Evolutionary conservation across 1,284 basidiomycete genomes (phyloP).

Genomic region (Ganoderma resinaceum): DNA sequence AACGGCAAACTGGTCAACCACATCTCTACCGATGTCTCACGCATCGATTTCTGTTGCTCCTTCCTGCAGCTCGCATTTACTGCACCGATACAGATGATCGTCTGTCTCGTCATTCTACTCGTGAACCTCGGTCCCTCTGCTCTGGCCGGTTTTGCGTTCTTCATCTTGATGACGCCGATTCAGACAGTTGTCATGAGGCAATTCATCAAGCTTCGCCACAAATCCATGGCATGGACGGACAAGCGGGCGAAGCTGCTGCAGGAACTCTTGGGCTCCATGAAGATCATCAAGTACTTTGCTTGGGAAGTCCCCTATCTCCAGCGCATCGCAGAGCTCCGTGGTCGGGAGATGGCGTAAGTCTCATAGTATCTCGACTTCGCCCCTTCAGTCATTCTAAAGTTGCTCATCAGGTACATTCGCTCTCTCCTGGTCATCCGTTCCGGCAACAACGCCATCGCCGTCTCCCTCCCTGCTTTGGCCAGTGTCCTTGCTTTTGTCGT

Average conservation of each 20-base stretch:
- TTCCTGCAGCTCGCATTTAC: constrained; percentile 87
- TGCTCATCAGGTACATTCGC: constrained; percentile 66
- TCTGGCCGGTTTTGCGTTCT: constrained; percentile 85
- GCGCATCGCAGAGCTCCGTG: constrained; percentile 75
- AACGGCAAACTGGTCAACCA: constrained; percentile 92
- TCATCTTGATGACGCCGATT: constrained; percentile 68
- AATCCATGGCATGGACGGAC: constrained; percentile 93
- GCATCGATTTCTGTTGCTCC: constrained; percentile 90
- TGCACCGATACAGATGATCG: constrained; percentile 74
- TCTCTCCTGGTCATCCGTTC: constrained; percentile 77
- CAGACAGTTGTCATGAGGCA: constrained; percentile 81
- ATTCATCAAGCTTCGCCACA: constrained; percentile 75
- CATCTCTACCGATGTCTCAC: constrained; percentile 91
- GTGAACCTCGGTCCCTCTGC: constrained; percentile 82
- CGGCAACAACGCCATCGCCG: constrained; percentile 70
- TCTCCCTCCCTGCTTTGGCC: constrained; percentile 82
- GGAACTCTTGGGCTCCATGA: constrained; percentile 87
- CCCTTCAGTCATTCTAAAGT: background rate
- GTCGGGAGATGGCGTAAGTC: constrained; percentile 72
- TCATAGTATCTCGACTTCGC: background rate
- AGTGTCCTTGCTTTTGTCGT: constrained; percentile 88
- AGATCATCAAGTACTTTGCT: constrained; percentile 90
- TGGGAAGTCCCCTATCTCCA: constrained; percentile 81
- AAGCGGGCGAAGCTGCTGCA: constrained; percentile 84
- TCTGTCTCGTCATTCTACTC: constrained; percentile 75